A percentile compares a stretch with the other conserved stretches of the same genome.
Conservation (phyloP, 352 stramenopile species). For the Globisporangium iwayamae region DNA sequence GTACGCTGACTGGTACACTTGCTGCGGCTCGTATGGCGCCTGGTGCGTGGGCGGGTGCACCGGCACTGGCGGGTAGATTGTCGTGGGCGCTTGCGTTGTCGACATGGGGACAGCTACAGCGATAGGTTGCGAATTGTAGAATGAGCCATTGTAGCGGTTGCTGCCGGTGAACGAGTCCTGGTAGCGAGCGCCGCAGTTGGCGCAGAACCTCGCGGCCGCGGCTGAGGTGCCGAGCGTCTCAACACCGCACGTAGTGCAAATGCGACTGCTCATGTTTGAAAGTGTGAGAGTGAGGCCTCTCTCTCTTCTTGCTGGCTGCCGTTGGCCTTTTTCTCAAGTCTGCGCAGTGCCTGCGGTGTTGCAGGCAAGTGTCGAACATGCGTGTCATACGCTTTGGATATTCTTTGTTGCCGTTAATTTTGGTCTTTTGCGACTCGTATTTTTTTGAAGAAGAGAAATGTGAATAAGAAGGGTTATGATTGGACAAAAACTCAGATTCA, state of each 20-base stretch:
- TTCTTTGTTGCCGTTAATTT: background rate
- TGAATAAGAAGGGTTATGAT: background rate
- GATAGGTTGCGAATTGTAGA: background rate
- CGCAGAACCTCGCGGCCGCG: slow-evolving; percentile 3
- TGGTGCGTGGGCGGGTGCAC: no score
- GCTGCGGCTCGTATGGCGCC: no score
- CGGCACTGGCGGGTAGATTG: no score
- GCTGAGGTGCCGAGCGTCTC: slow-evolving; percentile 1
- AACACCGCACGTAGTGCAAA: slow-evolving; percentile 6
- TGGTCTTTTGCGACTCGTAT: background rate
- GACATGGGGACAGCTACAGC: no score
- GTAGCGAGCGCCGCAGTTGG: slow-evolving; percentile 6
- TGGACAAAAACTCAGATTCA: no score
- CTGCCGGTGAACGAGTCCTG: background rate
- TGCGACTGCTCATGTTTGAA: background rate
- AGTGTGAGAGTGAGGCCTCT: no score
- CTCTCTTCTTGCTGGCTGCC: no score
- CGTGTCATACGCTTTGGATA: background rate
- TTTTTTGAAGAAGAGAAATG: background rate
- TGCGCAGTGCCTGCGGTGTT: no score
- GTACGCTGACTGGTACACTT: no score
- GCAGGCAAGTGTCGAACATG: background rate
- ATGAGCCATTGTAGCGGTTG: background rate
- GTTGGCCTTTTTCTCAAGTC: background rate
- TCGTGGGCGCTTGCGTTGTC: no score